Percentiles rank a stretch among this genome's conserved stretches.
Conservation (phyloP, 1,139 yeast species). For the Sugiyamaella paludigena region DNA sequence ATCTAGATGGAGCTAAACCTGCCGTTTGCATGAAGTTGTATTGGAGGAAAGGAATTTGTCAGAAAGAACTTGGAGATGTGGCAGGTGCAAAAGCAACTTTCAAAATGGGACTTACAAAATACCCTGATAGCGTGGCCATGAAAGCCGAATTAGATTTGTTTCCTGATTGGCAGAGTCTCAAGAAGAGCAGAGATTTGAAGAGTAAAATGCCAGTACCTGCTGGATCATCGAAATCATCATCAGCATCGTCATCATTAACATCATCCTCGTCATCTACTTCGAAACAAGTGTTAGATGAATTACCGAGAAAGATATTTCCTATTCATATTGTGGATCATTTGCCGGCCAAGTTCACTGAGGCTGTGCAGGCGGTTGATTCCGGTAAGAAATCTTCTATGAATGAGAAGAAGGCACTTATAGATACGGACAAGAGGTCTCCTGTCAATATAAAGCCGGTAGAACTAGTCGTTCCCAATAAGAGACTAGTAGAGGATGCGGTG, state of each 20-base stretch:
- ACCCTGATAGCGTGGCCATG: slow-evolving; percentile 44
- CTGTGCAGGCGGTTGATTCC: background rate
- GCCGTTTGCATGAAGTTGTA: slow-evolving; percentile 44
- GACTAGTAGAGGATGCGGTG: too few relatives aligned
- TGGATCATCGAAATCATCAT: background rate
- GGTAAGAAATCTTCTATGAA: background rate
- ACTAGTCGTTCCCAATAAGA: too few relatives aligned
- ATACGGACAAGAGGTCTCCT: too few relatives aligned
- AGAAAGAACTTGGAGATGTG: slow-evolving; percentile 39
- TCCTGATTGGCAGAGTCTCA: slow-evolving; percentile 17
- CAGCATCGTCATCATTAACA: background rate
- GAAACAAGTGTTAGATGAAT: too few relatives aligned
- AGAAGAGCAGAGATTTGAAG: slow-evolving; percentile 17
- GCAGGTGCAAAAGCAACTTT: slow-evolving; percentile 42
- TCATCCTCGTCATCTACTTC: background rate
- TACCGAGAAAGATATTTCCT: slow-evolving; percentile 1
- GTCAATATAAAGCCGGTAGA: too few relatives aligned
- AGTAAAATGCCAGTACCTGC: background rate
- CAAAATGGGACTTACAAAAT: slow-evolving; percentile 45
- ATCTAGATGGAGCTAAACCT: slow-evolving; percentile 21
- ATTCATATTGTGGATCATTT: slow-evolving; percentile 18
- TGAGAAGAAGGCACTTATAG: too few relatives aligned
- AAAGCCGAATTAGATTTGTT: slow-evolving; percentile 19
- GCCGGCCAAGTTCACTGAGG: slow-evolving; percentile 15
- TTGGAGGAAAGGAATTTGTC: slow-evolving; percentile 57